These are phyloP conservation scores for Paragyromitra xinjiangensis DNA, from an alignment of 495 filamentous ascomycete species.

Conservation along the genomic window DNA sequence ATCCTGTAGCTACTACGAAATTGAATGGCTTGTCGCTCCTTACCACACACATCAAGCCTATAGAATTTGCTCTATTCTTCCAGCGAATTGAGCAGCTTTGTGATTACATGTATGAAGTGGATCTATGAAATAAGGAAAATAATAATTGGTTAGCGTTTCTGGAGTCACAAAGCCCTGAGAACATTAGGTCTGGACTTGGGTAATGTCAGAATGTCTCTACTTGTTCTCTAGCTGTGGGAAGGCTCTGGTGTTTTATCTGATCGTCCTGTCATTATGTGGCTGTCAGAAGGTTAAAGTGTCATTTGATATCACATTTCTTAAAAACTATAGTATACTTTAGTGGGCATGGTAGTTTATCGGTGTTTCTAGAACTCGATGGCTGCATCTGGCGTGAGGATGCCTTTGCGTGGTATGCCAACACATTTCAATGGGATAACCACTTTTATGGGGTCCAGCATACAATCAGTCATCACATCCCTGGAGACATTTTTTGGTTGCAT, in stretches of 20 bases:
- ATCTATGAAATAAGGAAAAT: background rate
- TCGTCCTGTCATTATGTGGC: background rate
- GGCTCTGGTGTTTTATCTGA: background rate
- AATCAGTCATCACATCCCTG: no score
- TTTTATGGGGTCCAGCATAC: no score
- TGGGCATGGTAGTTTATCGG: background rate
- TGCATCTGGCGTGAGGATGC: background rate
- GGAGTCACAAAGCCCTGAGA: background rate
- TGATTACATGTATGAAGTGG: background rate
- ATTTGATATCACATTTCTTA: background rate
- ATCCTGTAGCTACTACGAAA: background rate
- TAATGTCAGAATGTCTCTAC: background rate
- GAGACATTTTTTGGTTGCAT: no score
- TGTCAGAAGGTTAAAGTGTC: background rate
- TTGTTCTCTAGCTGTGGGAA: background rate
- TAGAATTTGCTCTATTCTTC: no score
- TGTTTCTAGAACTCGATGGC: background rate
- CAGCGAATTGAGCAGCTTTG: no score
- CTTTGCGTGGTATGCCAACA: background rate
- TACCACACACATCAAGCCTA: no score
- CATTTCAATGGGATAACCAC: background rate
- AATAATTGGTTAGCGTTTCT: background rate
- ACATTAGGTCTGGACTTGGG: background rate
- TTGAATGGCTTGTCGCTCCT: background rate
- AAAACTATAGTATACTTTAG: background rate